A percentile compares a stretch with the other conserved stretches of the same genome.
These are phyloP conservation scores for Micractinium sp. DNA, from an alignment of 139 green algal species.

Conservation along the genomic window DNA sequence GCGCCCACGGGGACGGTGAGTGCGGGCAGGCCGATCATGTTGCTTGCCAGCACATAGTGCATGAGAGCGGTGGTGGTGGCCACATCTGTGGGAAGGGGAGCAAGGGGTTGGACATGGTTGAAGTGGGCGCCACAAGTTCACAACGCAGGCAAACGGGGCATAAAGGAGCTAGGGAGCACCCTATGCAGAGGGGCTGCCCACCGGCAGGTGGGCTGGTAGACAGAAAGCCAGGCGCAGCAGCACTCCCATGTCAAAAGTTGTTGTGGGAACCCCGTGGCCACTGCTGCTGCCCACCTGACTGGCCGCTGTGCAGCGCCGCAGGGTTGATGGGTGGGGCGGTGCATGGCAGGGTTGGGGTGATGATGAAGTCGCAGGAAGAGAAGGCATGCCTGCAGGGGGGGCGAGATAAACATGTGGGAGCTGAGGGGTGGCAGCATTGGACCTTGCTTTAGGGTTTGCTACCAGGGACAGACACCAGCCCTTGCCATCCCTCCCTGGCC, in stretches of 20 bases:
- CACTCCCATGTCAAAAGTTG: neutral
- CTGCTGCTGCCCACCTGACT: slow-evolving; percentile 1
- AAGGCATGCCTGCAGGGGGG: slow-evolving; percentile 15
- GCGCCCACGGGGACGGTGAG: slow-evolving; percentile 68
- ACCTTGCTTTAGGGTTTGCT: too few species aligned
- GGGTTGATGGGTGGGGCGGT: slow-evolving; percentile 61
- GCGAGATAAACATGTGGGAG: too few species aligned
- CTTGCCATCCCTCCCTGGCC: too few species aligned
- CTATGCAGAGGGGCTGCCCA: neutral
- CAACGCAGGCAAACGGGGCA: neutral
- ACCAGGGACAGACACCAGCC: too few species aligned
- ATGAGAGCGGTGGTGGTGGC: slow-evolving; percentile 56
- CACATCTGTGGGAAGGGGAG: slow-evolving; percentile 45
- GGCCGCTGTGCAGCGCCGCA: slow-evolving; percentile 38
- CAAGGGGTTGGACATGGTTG: neutral
- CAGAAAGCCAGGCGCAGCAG: neutral
- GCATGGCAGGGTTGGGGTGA: slow-evolving; percentile 63
- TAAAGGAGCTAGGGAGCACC: too few species aligned
- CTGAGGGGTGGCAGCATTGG: neutral
- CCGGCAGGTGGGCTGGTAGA: neutral
- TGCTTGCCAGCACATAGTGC: slow-evolving; percentile 65
- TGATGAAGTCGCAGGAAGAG: slow-evolving; percentile 61
- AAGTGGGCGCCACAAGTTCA: too few species aligned
- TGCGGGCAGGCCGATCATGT: slow-evolving; percentile 77
- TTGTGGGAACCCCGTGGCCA: neutral